These are phyloP conservation scores for Fusarium incarnatum DNA, from an alignment of 2,329 filamentous ascomycete genomes.

Conservation along the genomic window DNA sequence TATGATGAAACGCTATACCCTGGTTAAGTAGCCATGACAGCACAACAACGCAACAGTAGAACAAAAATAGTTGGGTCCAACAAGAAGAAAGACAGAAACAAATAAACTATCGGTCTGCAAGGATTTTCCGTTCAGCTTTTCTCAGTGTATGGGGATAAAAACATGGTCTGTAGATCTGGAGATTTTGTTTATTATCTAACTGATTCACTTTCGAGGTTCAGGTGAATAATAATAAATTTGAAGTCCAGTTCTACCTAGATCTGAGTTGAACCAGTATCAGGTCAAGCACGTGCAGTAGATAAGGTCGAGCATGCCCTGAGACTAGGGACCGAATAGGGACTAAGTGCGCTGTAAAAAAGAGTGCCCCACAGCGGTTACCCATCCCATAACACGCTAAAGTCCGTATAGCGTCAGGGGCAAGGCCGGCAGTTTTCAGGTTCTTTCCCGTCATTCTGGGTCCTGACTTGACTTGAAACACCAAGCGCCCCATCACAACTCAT, in stretches of 20 bases:
- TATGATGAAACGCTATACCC: constrained; percentile 39
- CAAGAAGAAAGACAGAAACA: background rate
- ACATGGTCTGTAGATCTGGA: constrained; percentile 16
- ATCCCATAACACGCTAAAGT: constrained; percentile 8
- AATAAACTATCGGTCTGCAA: constrained; percentile 32
- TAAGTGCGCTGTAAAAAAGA: background rate
- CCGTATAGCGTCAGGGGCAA: constrained; percentile 35
- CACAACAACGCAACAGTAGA: constrained; percentile 15
- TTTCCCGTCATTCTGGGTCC: constrained; percentile 15
- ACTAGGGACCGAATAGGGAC: background rate
- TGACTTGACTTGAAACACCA: constrained; percentile 45
- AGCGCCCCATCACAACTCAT: constrained; percentile 40
- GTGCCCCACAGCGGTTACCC: background rate
- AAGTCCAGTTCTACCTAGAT: background rate
- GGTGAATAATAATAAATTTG: constrained; percentile 6
- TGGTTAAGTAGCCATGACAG: constrained; percentile 34
- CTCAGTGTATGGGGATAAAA: background rate
- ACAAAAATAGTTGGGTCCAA: constrained; percentile 22
- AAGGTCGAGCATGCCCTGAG: constrained; percentile 24
- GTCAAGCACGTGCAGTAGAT: constrained; percentile 31
- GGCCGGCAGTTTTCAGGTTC: constrained; percentile 27
- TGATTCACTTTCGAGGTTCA: constrained; percentile 5
- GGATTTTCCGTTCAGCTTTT: constrained; percentile 23
- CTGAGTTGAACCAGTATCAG: constrained; percentile 28
- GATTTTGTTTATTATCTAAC: background rate